Conservation (phyloP, 768 basidiomycete genomes). For the Boletus insuetus region DNA sequence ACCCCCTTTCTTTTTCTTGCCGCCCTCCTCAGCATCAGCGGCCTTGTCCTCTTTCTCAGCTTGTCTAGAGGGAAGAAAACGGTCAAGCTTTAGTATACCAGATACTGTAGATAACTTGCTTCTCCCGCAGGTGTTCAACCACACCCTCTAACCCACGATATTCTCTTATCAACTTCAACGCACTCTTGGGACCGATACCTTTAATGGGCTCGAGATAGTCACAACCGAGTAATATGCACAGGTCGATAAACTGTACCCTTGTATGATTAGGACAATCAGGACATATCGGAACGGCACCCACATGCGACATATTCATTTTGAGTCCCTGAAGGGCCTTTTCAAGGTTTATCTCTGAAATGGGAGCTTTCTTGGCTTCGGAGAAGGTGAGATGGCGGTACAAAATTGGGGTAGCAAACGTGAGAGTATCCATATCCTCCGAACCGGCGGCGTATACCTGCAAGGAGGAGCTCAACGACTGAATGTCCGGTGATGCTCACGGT, state of each 20-base stretch:
- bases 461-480: background rate
- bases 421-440: constrained; percentile 99
- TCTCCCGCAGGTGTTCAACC: constrained; percentile 74
- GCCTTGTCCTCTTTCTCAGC: constrained; percentile 44
- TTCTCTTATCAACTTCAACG: constrained; percentile 88
- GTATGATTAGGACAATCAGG: background rate
- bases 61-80: constrained; percentile 21
- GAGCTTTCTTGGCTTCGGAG: constrained; percentile 95
- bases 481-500: background rate
- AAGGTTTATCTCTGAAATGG: constrained; percentile 90
- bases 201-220: constrained; percentile 99
- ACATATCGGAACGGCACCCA: constrained; percentile 25
- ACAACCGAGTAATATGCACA: constrained; percentile 95
- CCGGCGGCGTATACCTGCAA: constrained; percentile 91
- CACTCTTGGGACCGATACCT: constrained; percentile 94
- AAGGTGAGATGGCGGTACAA: constrained; percentile 95
- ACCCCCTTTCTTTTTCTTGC: constrained; percentile 62
- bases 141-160: constrained; percentile 69
- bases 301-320: constrained; percentile 89
- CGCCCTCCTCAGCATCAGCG: constrained; percentile 39
- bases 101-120: constrained; percentile 40
- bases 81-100: background rate
- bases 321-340: constrained; percentile 82
- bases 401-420: constrained; percentile 91
- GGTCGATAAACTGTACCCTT: constrained; percentile 77